Evolutionary conservation across 768 basidiomycete genomes (phyloP).

Genomic region (Lentinus tigrinus): DNA sequence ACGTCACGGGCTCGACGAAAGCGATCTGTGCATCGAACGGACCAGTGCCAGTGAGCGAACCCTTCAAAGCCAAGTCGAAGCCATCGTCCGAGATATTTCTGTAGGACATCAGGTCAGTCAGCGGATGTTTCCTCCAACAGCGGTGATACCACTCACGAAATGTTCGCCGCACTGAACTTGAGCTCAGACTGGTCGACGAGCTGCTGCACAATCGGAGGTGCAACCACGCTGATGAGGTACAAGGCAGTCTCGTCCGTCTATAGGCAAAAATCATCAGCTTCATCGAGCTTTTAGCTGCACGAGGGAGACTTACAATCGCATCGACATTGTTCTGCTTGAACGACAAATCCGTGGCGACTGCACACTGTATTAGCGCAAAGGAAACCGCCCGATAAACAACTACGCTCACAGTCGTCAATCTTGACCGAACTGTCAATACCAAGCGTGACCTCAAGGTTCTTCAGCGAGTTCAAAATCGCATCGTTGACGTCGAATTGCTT

Average conservation of each 20-base stretch:
- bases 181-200: constrained; percentile 58
- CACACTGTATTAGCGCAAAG: constrained; percentile 1
- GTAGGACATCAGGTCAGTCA: not conserved
- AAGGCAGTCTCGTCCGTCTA: constrained; percentile 63
- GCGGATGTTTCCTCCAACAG: constrained; percentile 9
- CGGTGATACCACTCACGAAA: constrained; percentile 39
- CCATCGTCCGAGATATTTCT: constrained; percentile 49
- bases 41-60: constrained; percentile 60
- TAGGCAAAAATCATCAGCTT: not conserved
- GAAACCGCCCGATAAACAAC: not conserved
- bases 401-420: constrained; percentile 62
- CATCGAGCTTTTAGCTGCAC: too few species aligned
- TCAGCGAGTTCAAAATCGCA: constrained; percentile 63
- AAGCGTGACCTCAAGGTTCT: constrained; percentile 58
- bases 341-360: constrained; percentile 53
- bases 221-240: constrained; percentile 70
- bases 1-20: constrained; percentile 63
- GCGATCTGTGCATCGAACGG: constrained; percentile 70
- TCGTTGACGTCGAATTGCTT: constrained; percentile 59
- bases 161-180: constrained; percentile 55
- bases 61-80: constrained; percentile 59
- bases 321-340: constrained; percentile 60
- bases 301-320: constrained; percentile 41
- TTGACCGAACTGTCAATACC: constrained; percentile 51
- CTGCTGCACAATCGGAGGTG: constrained; percentile 62